Evolutionary conservation across 352 stramenopile genomes (phyloP).

Genomic region (Pythium plurisporium): DNA sequence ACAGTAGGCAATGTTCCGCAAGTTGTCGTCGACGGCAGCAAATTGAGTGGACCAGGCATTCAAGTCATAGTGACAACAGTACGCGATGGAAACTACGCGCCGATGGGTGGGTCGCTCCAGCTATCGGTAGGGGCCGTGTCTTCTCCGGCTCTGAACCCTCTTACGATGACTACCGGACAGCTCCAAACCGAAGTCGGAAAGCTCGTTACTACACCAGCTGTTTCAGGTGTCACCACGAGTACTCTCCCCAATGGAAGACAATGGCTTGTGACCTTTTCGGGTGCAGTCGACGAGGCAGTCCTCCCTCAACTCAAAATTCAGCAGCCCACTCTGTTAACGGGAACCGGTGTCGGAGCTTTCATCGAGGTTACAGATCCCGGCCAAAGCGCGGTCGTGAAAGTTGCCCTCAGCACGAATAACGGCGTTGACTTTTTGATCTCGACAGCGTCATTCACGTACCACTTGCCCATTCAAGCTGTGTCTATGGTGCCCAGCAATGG

Average conservation of each 20-base stretch:
- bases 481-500: slow-evolving; percentile 39
- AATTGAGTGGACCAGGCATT: slow-evolving; percentile 22
- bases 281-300: slow-evolving; percentile 1
- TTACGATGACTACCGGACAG: not conserved
- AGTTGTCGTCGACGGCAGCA: slow-evolving; percentile 18
- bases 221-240: not conserved
- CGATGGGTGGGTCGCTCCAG: slow-evolving; percentile 24
- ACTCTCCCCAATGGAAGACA: slow-evolving; percentile 5
- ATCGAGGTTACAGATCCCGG: slow-evolving; percentile 21
- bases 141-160: slow-evolving; percentile 1
- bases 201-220: slow-evolving; percentile 5
- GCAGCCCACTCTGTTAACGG: slow-evolving; percentile 16
- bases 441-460: slow-evolving; percentile 39
- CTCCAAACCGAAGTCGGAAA: slow-evolving; percentile 21
- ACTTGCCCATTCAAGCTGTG: slow-evolving; percentile 31
- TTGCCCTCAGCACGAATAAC: slow-evolving; percentile 31
- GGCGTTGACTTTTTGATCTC: slow-evolving; percentile 31
- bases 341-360: slow-evolving; percentile 15
- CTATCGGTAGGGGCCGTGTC: slow-evolving; percentile 4
- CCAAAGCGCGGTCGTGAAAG: slow-evolving; percentile 15
- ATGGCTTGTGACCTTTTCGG: slow-evolving; percentile 24
- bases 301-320: slow-evolving; percentile 8
- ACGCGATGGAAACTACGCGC: slow-evolving; percentile 27
- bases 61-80: slow-evolving; percentile 14
- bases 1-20: slow-evolving; percentile 18